Conservation (phyloP, 1,284 basidiomycete genomes). For the Moesziomyces globuligerus region DNA sequence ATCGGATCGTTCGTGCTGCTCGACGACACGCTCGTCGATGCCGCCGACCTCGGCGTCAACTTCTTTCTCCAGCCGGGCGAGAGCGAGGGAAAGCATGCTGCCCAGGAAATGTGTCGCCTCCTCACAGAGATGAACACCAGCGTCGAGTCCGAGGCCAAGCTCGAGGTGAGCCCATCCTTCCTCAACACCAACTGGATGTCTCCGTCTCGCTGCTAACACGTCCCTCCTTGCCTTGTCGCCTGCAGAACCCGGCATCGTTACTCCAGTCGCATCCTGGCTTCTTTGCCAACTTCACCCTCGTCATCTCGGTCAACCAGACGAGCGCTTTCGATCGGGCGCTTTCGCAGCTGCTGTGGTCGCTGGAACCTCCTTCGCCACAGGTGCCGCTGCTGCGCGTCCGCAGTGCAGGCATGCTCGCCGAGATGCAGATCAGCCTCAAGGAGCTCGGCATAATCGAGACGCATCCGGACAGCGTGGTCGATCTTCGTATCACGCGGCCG, state of each 20-base stretch:
- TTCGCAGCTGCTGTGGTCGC: constrained; percentile 52
- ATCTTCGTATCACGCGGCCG: constrained; percentile 84
- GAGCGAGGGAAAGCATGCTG: constrained; percentile 82
- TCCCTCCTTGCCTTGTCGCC: constrained; percentile 6
- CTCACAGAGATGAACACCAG: constrained; percentile 87
- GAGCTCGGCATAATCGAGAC: constrained; percentile 78
- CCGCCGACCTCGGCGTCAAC: constrained; percentile 89
- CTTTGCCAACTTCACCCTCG: constrained; percentile 76
- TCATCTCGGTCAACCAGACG: constrained; percentile 77
- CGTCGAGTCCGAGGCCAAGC: constrained; percentile 79
- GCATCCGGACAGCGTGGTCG: constrained; percentile 78
- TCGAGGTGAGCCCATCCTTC: constrained; percentile 68
- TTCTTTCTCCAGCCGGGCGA: constrained; percentile 83
- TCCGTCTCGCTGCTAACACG: too few species aligned
- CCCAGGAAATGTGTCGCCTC: constrained; percentile 80
- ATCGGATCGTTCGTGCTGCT: constrained; percentile 90
- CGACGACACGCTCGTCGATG: constrained; percentile 74
- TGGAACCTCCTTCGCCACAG: constrained; percentile 38
- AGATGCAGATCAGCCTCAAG: constrained; percentile 54
- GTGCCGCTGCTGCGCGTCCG: constrained; percentile 56
- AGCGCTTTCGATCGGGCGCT: constrained; percentile 42
- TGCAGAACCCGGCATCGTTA: constrained; percentile 63
- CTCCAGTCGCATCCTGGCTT: constrained; percentile 72
- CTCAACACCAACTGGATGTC: constrained; percentile 12
- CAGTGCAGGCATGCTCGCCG: constrained; percentile 59